Evolutionary conservation across 129 eudicot genomes (phyloP).

Genomic region (Pittosporum tobira): DNA sequence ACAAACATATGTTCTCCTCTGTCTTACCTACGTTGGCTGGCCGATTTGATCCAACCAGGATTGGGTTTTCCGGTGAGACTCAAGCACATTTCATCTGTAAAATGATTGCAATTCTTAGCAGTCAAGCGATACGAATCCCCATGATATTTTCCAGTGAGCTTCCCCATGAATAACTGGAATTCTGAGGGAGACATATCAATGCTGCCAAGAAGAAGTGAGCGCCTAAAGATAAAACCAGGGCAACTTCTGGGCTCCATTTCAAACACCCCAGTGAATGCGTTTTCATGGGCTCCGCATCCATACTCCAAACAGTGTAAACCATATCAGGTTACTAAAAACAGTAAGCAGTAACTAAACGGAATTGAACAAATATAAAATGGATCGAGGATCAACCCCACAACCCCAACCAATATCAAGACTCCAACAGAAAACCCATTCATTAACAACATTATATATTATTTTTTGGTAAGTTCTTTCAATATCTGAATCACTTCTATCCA

Average conservation of each 20-base stretch:
- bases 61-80: constrained; percentile 45
- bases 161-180: constrained; percentile 40
- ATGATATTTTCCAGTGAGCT: constrained; percentile 38
- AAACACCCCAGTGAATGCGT: constrained; percentile 54
- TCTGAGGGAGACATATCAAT: constrained; percentile 50
- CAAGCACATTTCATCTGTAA: constrained; percentile 44
- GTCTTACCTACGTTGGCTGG: constrained; percentile 46
- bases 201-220: constrained; percentile 41
- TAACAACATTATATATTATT: too few species aligned
- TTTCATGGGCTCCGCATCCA: constrained; percentile 92
- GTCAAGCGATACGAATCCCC: constrained; percentile 47
- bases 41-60: constrained; percentile 57
- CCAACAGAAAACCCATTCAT: too few species aligned
- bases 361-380: not conserved
- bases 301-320: constrained; percentile 79
- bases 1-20: not conserved
- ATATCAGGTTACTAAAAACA: not conserved
- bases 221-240: constrained; percentile 52
- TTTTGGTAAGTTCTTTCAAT: too few species aligned
- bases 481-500: too few species aligned
- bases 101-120: constrained; percentile 57
- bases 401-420: not conserved
- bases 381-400: not conserved
- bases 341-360: not conserved
- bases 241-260: constrained; percentile 58